Base-by-base conservation (phyloP, 169 alveolate genomes). In the Ophryocystis elektroscirrha region DNA sequence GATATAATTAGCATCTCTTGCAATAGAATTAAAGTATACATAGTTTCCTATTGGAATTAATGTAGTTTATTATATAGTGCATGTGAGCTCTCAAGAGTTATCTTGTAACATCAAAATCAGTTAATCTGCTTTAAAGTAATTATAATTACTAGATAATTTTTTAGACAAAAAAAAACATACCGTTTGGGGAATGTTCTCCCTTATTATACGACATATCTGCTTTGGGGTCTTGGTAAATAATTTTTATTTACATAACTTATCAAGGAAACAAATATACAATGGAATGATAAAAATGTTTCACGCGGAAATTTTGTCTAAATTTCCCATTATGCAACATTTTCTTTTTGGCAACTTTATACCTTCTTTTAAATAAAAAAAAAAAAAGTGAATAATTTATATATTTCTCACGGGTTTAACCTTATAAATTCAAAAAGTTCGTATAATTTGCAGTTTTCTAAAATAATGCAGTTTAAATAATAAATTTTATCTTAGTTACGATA, bases 241-340 rank as follows among this genome's bases (percentile, higher is more conserved):
- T 0, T 46, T 4, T 46, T n/a, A 15, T 5, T 22, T 20, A 19
- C 18, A 15, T 22, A 5, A 5, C 2, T 30, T 22, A 29, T 39
- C 51, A 2, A 24, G 73, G 73, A 46, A 50, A 19, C 57, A 52
- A 42, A 29, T 64, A 3, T 41, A 36, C 42, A 5, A 35, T 9
- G 73, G 73, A 0, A 15, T 56, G 44, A 48, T 57, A 5, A 30
- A 45, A 15, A 64, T 64, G 73, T 58, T 54, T 48, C 59, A 50
- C 16, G 62, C 56, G 6, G 73, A 64, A 22, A 64, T 64, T 0
- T 25, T 56, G 55, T 22, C 32, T 48, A 64, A 56, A 27, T 35
- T 64, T 43, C 66, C 67, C 18, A 45, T 57, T 1, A 60, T 43
- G 23, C 73, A 64, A 48, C 73, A 64, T 36, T 52, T 64, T 24